A percentile compares a stretch with the other conserved stretches of the same genome.
These are phyloP conservation scores for Russula sp. DNA, from an alignment of 768 basidiomycete species.

Conservation along the genomic window DNA sequence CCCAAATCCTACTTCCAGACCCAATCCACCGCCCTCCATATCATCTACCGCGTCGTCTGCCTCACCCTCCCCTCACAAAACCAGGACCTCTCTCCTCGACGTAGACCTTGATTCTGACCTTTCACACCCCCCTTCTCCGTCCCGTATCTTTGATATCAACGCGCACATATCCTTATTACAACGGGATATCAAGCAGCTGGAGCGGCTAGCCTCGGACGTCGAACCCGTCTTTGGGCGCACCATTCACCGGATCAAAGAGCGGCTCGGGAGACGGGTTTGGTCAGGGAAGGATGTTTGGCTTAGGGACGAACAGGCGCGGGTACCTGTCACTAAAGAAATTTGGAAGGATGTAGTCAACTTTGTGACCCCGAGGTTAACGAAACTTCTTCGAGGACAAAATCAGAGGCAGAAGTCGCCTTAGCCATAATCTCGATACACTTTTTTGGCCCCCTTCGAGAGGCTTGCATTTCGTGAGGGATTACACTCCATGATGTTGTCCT, in stretches of 20 bases:
- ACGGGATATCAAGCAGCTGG: conserved; percentile 47
- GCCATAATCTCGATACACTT: not conserved
- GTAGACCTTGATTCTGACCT: conserved; percentile 28
- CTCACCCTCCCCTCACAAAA: not conserved
- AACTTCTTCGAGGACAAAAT: not conserved
- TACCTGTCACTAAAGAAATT: conserved; percentile 33
- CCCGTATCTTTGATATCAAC: conserved; percentile 42
- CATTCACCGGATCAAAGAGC: conserved; percentile 60
- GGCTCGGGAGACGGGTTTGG: conserved; percentile 76
- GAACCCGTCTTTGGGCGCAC: conserved; percentile 42
- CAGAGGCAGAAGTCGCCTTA: not conserved
- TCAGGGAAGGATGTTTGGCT: conserved; percentile 49
- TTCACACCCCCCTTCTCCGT: conserved; percentile 21
- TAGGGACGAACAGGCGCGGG: conserved; percentile 26
- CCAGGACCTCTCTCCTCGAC: conserved; percentile 27
- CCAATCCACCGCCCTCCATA: not conserved
- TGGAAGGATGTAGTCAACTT: conserved; percentile 52
- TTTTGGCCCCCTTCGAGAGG: not conserved
- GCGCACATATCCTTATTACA: conserved; percentile 51
- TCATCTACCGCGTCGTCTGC: not conserved
- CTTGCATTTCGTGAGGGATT: not conserved
- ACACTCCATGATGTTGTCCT: not conserved
- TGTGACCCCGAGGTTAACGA: not conserved
- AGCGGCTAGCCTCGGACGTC: conserved; percentile 37
- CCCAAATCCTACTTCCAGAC: not conserved